phyloP scores from a whole-genome alignment of 2,329 filamentous ascomycete genomes.

The Triangularia setosa region DNA sequence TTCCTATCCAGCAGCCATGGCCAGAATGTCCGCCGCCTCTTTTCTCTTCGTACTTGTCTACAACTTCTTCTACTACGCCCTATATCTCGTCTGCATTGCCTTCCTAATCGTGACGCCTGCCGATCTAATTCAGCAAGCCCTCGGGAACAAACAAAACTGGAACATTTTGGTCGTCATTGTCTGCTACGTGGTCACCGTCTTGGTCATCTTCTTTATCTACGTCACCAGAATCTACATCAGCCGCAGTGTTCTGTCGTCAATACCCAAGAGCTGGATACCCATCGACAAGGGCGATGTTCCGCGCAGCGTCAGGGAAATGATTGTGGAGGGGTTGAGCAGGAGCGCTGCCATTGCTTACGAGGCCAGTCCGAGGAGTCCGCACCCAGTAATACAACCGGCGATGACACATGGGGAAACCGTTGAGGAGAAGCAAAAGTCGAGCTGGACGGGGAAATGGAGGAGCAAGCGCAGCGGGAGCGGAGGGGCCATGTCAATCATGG shows the following conservation, averaged over 20 bases:
- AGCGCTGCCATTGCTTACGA: slow-evolving; percentile 81
- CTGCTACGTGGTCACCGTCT: slow-evolving; percentile 67
- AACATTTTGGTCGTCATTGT: slow-evolving; percentile 81
- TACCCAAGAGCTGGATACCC: slow-evolving; percentile 83
- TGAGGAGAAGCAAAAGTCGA: background rate
- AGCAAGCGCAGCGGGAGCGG: slow-evolving; percentile 18
- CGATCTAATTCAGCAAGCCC: slow-evolving; percentile 76
- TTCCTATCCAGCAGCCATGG: background rate
- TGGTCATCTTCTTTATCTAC: slow-evolving; percentile 73
- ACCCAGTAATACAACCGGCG: slow-evolving; percentile 9
- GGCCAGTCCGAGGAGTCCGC: slow-evolving; percentile 60
- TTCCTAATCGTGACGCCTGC: slow-evolving; percentile 76
- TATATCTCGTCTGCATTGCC: slow-evolving; percentile 68
- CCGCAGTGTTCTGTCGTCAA: slow-evolving; percentile 70
- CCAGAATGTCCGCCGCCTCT: slow-evolving; percentile 40
- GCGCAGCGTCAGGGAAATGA: slow-evolving; percentile 69
- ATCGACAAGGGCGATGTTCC: slow-evolving; percentile 80
- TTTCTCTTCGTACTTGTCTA: slow-evolving; percentile 78
- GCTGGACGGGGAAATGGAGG: slow-evolving; percentile 14
- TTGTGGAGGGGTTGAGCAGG: slow-evolving; percentile 66
- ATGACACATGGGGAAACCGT: slow-evolving; percentile 4
- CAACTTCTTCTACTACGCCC: slow-evolving; percentile 68
- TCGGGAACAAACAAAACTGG: slow-evolving; percentile 61
- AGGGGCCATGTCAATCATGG: slow-evolving; percentile 13
- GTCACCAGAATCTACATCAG: slow-evolving; percentile 82